These are phyloP conservation scores for Penicillium sp. DNA, from an alignment of 2,329 filamentous ascomycete genomes.

Conservation along the genomic window DNA sequence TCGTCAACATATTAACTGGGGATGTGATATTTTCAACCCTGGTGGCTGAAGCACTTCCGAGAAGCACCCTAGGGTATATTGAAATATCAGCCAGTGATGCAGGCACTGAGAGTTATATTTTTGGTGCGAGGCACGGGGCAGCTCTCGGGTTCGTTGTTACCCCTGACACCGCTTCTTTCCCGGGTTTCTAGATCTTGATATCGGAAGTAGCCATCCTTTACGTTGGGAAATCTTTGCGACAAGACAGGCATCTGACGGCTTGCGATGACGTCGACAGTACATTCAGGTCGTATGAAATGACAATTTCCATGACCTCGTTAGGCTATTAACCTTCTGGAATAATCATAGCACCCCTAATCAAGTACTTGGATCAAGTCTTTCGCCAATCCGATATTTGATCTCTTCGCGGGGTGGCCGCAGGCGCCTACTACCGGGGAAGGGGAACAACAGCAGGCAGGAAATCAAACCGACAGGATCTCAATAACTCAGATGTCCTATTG, in stretches of 20 bases:
- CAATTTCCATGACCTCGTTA: not conserved
- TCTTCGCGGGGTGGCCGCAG: not conserved
- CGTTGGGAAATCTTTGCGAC: not conserved
- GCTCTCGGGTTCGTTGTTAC: not conserved
- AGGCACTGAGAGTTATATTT: conserved; percentile 2
- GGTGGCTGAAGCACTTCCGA: not conserved
- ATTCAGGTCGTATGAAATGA: not conserved
- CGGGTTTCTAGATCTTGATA: not conserved
- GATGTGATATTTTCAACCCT: not conserved
- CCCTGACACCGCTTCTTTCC: conserved; percentile 3
- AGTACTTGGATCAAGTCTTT: not conserved
- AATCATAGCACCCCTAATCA: too few species aligned
- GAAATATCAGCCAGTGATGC: conserved; percentile 1
- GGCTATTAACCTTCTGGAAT: too few species aligned
- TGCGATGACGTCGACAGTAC: not conserved
- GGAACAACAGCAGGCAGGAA: not conserved
- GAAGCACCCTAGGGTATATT: not conserved
- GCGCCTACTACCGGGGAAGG: not conserved
- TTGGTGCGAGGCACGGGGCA: not conserved
- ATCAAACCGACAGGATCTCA: conserved; percentile 1
- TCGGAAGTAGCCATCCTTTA: not conserved
- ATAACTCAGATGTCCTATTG: not conserved
- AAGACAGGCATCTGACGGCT: not conserved
- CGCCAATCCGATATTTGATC: not conserved
- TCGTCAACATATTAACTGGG: not conserved